Evolutionary conservation across 2,329 filamentous ascomycete species (phyloP).

Genomic region (Penicillium concentricum): DNA sequence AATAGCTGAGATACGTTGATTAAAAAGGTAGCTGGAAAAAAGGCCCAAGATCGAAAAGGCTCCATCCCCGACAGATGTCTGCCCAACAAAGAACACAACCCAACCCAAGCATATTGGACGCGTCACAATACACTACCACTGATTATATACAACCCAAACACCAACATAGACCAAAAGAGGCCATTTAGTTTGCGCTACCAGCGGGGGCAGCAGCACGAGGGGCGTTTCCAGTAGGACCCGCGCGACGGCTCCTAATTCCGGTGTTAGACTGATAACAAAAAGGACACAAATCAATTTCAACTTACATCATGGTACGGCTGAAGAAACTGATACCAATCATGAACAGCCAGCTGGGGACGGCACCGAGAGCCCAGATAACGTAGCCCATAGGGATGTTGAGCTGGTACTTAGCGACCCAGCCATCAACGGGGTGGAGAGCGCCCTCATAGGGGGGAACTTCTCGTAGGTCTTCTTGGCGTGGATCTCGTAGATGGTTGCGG

Average conservation of each 20-base stretch:
- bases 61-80: neutral
- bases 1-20: slow-evolving; percentile 1
- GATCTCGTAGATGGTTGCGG: slow-evolving; percentile 57
- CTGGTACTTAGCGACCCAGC: slow-evolving; percentile 53
- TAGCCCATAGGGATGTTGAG: slow-evolving; percentile 58
- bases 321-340: slow-evolving; percentile 64
- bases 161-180: slow-evolving; percentile 9
- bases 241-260: slow-evolving; percentile 28
- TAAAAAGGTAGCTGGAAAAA: slow-evolving; percentile 9
- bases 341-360: slow-evolving; percentile 63
- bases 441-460: slow-evolving; percentile 56
- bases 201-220: slow-evolving; percentile 19
- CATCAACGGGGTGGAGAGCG: slow-evolving; percentile 61
- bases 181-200: slow-evolving; percentile 24
- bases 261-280: slow-evolving; percentile 5
- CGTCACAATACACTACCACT: slow-evolving; percentile 17
- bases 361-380: slow-evolving; percentile 54
- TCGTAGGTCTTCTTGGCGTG: slow-evolving; percentile 58
- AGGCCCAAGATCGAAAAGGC: slow-evolving; percentile 2
- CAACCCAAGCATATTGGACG: slow-evolving; percentile 16
- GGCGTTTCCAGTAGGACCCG: slow-evolving; percentile 15
- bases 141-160: slow-evolving; percentile 36
- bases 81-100: slow-evolving; percentile 7
- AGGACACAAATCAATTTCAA: slow-evolving; percentile 31
- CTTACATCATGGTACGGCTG: slow-evolving; percentile 62